phyloP scores from a whole-genome alignment of 805 yeast genomes.

The Ogataea nonfermentans region DNA sequence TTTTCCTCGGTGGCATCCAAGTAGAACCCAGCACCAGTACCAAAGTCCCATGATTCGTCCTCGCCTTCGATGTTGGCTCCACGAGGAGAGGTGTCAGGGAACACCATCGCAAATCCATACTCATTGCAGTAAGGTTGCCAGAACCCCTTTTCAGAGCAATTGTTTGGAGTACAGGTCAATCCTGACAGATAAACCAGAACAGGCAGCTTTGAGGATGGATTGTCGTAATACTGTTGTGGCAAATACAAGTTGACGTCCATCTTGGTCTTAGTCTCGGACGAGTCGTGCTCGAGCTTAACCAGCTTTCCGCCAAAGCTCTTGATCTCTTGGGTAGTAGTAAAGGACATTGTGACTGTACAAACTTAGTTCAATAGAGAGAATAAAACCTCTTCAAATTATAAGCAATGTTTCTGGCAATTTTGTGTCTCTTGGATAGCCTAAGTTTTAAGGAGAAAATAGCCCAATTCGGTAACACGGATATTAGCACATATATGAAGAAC shows the following conservation, averaged over 20 bases:
- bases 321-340: slow-evolving; percentile 52
- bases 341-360: slow-evolving; percentile 38
- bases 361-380: background rate
- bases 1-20: slow-evolving; percentile 77
- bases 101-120: slow-evolving; percentile 82
- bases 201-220: slow-evolving; percentile 51
- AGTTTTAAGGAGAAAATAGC: background rate
- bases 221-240: slow-evolving; percentile 51
- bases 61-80: slow-evolving; percentile 78
- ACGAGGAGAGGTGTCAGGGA: slow-evolving; percentile 97
- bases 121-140: slow-evolving; percentile 77
- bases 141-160: slow-evolving; percentile 91
- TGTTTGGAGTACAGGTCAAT: slow-evolving; percentile 88
- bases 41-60: slow-evolving; percentile 73
- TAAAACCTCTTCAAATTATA: background rate
- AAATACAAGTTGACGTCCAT: slow-evolving; percentile 86
- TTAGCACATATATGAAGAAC: too few relatives aligned
- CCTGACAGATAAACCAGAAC: slow-evolving; percentile 82
- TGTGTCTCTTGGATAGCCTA: slow-evolving; percentile 4
- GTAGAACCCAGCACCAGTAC: slow-evolving; percentile 94
- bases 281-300: slow-evolving; percentile 71
- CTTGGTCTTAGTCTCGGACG: slow-evolving; percentile 57
- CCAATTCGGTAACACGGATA: slow-evolving; percentile 3
- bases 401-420: background rate
- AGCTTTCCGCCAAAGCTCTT: slow-evolving; percentile 72